A percentile compares a stretch with the other conserved stretches of the same genome.
Conservation (phyloP, 1,284 basidiomycete genomes). For the Schizophyllum commune region DNA sequence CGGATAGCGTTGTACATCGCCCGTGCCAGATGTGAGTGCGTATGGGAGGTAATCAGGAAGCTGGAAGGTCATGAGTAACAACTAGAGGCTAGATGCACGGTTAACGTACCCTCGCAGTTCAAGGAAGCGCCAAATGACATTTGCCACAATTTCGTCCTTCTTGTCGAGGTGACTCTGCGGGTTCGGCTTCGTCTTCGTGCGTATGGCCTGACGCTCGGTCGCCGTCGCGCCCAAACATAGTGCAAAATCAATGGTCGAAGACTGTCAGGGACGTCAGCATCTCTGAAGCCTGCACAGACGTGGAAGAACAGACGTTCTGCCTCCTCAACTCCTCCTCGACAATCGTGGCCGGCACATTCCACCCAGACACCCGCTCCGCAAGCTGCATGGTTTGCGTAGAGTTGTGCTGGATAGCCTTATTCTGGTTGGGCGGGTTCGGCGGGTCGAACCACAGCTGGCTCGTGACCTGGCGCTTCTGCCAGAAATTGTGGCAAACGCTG, state of each 20-base stretch:
- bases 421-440: slow-evolving; percentile 34
- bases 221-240: slow-evolving; percentile 90
- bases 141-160: slow-evolving; percentile 98
- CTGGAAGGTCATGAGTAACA: slow-evolving; percentile 30
- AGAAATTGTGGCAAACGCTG: slow-evolving; percentile 70
- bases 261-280: slow-evolving; percentile 35
- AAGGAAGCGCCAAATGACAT: slow-evolving; percentile 97
- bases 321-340: slow-evolving; percentile 93
- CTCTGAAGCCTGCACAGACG: slow-evolving; percentile 1
- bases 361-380: slow-evolving; percentile 83
- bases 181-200: slow-evolving; percentile 59
- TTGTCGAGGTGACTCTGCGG: slow-evolving; percentile 68
- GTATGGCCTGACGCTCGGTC: slow-evolving; percentile 66
- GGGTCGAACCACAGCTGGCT: slow-evolving; percentile 77
- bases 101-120: slow-evolving; percentile 79
- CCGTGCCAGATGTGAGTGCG: slow-evolving; percentile 83
- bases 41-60: slow-evolving; percentile 84
- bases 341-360: slow-evolving; percentile 83
- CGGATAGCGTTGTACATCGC: slow-evolving; percentile 83
- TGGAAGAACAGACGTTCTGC: slow-evolving; percentile 73
- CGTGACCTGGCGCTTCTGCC: slow-evolving; percentile 68
- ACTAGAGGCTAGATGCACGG: slow-evolving; percentile 7
- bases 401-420: slow-evolving; percentile 64
- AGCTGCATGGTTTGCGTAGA: slow-evolving; percentile 78
- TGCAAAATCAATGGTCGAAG: slow-evolving; percentile 95